Evolutionary conservation across 345 rosid species (phyloP).

Genomic region (Bretschneidera sinensis): DNA sequence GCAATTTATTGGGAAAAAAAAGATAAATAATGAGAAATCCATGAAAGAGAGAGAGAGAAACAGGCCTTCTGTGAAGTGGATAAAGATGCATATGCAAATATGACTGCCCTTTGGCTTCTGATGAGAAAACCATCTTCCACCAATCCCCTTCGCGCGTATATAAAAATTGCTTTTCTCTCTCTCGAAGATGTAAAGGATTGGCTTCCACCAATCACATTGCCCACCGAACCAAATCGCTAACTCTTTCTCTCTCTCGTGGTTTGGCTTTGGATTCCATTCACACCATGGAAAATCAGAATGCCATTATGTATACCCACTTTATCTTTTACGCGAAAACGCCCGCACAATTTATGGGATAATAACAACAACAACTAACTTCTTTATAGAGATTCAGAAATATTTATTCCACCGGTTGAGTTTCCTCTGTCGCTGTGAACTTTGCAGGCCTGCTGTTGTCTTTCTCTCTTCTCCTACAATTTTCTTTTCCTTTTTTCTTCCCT

Average conservation of each 20-base stretch:
- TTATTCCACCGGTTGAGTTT: not conserved
- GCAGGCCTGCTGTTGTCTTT: slow-evolving; percentile 13
- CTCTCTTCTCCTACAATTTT: not conserved
- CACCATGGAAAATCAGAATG: slow-evolving; percentile 11
- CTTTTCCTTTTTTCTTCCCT: not conserved
- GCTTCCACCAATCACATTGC: slow-evolving; percentile 30
- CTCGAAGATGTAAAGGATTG: slow-evolving; percentile 15
- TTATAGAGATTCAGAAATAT: not conserved
- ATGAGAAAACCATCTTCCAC: slow-evolving; percentile 26
- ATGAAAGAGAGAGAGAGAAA: slow-evolving; percentile 16
- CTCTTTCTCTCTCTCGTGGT: slow-evolving; percentile 1
- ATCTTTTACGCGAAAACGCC: slow-evolving; percentile 8
- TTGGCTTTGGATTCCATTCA: slow-evolving; percentile 41
- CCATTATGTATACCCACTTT: slow-evolving; percentile 7
- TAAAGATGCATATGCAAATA: slow-evolving; percentile 31
- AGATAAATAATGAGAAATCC: slow-evolving; percentile 6
- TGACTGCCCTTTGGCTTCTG: slow-evolving; percentile 19
- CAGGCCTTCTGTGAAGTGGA: slow-evolving; percentile 26
- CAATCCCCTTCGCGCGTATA: slow-evolving; percentile 36
- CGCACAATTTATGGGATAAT: slow-evolving; percentile 16
- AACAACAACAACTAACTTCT: not conserved
- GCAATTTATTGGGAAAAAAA: no score
- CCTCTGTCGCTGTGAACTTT: not conserved
- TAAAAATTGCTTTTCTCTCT: not conserved
- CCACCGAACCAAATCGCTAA: not conserved